Base-by-base conservation (phyloP, 306 rosid genomes). In the Prunus mongolica region DNA sequence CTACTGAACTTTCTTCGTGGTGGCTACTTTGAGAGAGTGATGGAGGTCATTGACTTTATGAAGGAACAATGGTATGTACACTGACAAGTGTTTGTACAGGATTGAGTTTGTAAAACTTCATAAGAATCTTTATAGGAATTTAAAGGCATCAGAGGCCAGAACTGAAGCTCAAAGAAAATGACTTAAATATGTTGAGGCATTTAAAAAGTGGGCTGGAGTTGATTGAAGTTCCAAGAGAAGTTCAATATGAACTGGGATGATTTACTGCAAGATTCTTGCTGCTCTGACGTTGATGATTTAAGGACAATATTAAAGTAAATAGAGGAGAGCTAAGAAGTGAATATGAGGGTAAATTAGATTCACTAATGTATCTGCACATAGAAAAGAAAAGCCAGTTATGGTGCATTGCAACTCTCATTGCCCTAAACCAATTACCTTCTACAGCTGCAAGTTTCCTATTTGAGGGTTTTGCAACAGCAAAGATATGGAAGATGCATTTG, bases 11-110 rank as follows among this genome's bases (percentile, higher is more conserved):
- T 92, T 75, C 82, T 90, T 79, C 86, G 15, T 72, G 97, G 97
- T 55, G 97, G 96, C 80, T 92, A 92, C 81, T 95, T 95, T 81
- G 98, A 95, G 89, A 90, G 96, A 85, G 92, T 85, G 78, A 87
- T 89, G 97, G 98, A 95, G 87, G 89, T 92, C 71, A 69, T 79
- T 77, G 84, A 81, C 28, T 69, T 84, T 69, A 92, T 92, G 97
- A 87, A 67, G 83, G 80, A 84, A 75, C 75, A 58, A 58, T 76
- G 82, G 81, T 62, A 89, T 88, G 88, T 90, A 65, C 74, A 51
- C 84, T n/a, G 96, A 92, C 79, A 95, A 89, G 79, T 83, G 86
- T 85, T 83, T 92, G 91, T 90, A 89, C 87, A 89, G 73, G 87
- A 77, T 65, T 34, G 90, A 90, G 91, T 95, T 90, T 77, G 77